Evolutionary conservation across 73 alveolate genomes (phyloP).

Genomic region (Effrenium voratum): DNA sequence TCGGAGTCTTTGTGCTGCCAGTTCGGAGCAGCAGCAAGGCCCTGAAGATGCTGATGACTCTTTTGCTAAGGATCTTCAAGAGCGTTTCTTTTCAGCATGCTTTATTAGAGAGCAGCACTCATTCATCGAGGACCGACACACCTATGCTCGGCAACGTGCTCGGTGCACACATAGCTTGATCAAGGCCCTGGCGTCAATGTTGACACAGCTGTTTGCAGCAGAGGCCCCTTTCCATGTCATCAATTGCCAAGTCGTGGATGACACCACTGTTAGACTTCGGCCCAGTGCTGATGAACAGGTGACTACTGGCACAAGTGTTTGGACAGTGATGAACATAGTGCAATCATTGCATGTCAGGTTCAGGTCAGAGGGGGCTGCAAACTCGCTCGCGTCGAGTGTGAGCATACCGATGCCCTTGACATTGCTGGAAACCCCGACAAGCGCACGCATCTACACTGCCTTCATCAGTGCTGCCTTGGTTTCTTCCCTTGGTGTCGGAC

Average conservation of each 20-base stretch:
- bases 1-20: too few relatives aligned
- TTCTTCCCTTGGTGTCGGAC: background rate
- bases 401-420: background rate
- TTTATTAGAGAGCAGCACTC: too few relatives aligned
- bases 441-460: background rate
- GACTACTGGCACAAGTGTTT: background rate
- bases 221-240: background rate
- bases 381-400: background rate
- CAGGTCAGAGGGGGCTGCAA: background rate
- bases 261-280: background rate
- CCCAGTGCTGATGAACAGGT: background rate
- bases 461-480: background rate
- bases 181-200: background rate
- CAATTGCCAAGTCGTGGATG: background rate
- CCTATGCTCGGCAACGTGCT: background rate
- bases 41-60: too few relatives aligned
- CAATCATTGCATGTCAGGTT: background rate
- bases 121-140: too few relatives aligned
- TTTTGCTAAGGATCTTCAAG: too few relatives aligned
- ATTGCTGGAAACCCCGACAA: background rate
- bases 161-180: background rate
- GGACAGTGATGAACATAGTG: constrained; percentile 6
- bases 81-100: too few relatives aligned
- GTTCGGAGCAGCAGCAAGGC: too few relatives aligned
- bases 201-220: background rate